These are phyloP conservation scores for Schizonepeta tenuifolia DNA, from an alignment of 257 asterid species.

Conservation along the genomic window DNA sequence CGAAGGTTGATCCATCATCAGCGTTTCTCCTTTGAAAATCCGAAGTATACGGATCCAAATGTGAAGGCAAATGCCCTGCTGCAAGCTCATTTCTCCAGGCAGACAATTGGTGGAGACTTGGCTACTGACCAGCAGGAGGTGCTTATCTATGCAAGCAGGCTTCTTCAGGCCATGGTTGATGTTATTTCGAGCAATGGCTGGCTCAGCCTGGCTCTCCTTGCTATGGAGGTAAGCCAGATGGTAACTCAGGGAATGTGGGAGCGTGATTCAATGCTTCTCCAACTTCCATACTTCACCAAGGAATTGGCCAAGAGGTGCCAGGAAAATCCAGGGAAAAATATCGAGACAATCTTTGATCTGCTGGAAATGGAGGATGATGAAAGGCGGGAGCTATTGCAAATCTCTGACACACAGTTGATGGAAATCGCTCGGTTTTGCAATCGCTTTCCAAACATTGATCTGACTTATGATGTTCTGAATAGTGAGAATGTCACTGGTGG, in stretches of 20 bases:
- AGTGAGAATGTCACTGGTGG: slow-evolving; percentile 44
- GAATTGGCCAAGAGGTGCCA: slow-evolving; percentile 57
- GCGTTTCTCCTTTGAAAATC: slow-evolving; percentile 62
- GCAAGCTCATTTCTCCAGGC: slow-evolving; percentile 66
- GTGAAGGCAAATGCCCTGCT: slow-evolving; percentile 62
- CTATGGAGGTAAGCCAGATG: slow-evolving; percentile 71
- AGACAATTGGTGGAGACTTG: slow-evolving; percentile 53
- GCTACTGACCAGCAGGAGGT: slow-evolving; percentile 63
- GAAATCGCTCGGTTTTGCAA: slow-evolving; percentile 64
- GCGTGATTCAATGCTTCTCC: slow-evolving; percentile 67
- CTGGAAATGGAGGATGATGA: slow-evolving; percentile 67
- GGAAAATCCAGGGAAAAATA: slow-evolving; percentile 48
- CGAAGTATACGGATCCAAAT: slow-evolving; percentile 50
- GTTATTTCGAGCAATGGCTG: slow-evolving; percentile 71
- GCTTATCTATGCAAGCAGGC: slow-evolving; percentile 53
- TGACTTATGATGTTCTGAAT: slow-evolving; percentile 48
- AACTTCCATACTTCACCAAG: slow-evolving; percentile 63
- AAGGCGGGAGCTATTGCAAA: slow-evolving; percentile 60
- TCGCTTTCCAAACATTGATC: slow-evolving; percentile 61
- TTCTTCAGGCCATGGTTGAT: slow-evolving; percentile 69
- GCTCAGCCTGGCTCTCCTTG: slow-evolving; percentile 61
- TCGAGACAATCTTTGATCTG: slow-evolving; percentile 57
- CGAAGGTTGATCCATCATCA: slow-evolving; percentile 53
- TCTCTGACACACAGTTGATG: slow-evolving; percentile 55
- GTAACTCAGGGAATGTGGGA: slow-evolving; percentile 73